Evolutionary conservation across 2,329 filamentous ascomycete species (phyloP), one percentile per base, ranked within the genome.

Genomic region (Aspergillus hiratsukae): DNA sequence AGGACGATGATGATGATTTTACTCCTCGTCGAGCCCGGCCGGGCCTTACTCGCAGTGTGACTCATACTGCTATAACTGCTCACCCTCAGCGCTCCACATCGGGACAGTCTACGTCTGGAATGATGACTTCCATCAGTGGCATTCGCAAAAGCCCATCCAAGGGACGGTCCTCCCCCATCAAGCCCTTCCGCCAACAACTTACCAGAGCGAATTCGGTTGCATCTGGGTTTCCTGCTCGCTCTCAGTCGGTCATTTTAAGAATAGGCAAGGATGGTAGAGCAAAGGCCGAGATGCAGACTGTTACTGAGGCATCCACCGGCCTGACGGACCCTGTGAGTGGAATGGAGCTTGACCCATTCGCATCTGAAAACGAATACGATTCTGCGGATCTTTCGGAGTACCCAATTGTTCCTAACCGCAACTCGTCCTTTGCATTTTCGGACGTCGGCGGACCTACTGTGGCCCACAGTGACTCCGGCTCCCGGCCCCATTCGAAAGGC

Each of bases 201-300:
- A 55, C 65, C n/a, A 69, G 72, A 27, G 63, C 72, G 6, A 69
- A 64, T 54, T 73, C 73, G 7, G 56, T 65, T 23, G 68, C 71
- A 17, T 58, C 67, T 7, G 55, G 59, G 6, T 48, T 74, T 27
- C 68, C 73, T 37, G 64, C 64, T 45, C 73, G 72, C 2, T 74
- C 76, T 23, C 71, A 71, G 35, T 77, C 76, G 6, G 65, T 80
- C 19, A 70, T 78, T 4, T 68, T 80, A 23, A 75, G 72, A n/a
- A 78, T 80, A 58, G 77, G 77, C 56, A 73, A 75, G 50, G 76
- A 79, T 61, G 78, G 78, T 14, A 69, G 77, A 54, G 78, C 78
- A 28, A 79, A 76, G 64, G 75, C 77, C 4, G 75, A 78, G 56
- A 75, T 76, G 66, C 72, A 73, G 53, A 58, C 74, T 6, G 63